Evolutionary conservation across 441 rosid species (phyloP).

Genomic region (Sinapis alba): DNA sequence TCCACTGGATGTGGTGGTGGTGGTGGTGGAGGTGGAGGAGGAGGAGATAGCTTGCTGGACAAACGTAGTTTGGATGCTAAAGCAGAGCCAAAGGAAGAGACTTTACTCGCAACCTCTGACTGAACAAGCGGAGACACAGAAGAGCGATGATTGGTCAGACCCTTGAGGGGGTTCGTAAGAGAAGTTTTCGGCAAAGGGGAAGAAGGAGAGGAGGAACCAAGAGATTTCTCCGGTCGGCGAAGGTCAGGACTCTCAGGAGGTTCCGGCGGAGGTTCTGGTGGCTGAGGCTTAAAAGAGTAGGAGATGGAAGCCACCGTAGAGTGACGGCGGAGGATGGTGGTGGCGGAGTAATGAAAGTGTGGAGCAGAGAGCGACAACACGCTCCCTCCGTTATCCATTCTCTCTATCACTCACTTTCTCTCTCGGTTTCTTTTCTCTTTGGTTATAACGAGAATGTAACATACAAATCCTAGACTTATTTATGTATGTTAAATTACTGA

Average conservation of each 20-base stretch:
- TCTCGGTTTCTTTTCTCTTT: constrained; percentile 1
- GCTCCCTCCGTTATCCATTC: constrained; percentile 44
- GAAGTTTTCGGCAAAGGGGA: constrained; percentile 38
- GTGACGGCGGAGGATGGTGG: constrained; percentile 32
- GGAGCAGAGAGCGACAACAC: constrained; percentile 44
- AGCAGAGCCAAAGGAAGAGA: constrained; percentile 36
- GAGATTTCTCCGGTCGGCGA: constrained; percentile 50
- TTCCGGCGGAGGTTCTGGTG: constrained; percentile 34
- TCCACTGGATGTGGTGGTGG: constrained; percentile 49
- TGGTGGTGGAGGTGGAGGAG: constrained; percentile 58
- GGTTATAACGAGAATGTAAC: not conserved
- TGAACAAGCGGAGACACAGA: constrained; percentile 25
- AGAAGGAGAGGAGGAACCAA: constrained; percentile 28
- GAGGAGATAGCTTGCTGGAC: constrained; percentile 76
- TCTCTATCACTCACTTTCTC: not conserved
- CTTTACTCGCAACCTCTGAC: constrained; percentile 36
- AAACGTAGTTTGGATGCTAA: constrained; percentile 76
- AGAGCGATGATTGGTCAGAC: constrained; percentile 33
- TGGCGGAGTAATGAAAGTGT: constrained; percentile 34
- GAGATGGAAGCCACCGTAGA: constrained; percentile 40
- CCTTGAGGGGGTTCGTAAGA: constrained; percentile 62
- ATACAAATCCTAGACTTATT: not conserved
- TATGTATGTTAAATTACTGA: not conserved
- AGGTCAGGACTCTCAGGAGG: constrained; percentile 31
- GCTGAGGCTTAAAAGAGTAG: constrained; percentile 49